Evolutionary conservation across 495 filamentous ascomycete genomes (phyloP), one percentile per base, ranked within the genome.

Genomic region (Talaromyces ruber): DNA sequence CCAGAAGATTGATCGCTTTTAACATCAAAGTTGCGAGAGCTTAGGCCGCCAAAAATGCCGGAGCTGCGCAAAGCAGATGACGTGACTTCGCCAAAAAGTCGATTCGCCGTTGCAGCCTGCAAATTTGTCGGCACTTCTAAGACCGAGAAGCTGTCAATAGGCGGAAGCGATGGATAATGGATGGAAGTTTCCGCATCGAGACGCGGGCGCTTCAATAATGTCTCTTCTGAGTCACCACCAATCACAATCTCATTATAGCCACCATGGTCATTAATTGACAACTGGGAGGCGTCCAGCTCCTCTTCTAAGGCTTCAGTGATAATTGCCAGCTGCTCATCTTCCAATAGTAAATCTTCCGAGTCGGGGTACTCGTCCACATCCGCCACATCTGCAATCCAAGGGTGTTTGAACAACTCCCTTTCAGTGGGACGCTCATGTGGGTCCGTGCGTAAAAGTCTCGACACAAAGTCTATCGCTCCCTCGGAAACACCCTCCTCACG

Each of bases 71-170:
- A 70, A 11, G 83, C 87, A 6, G 90, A 90, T 12, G 78, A 70
- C 26, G 84, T 84, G 56, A 97, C 87, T 71, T 96, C 91, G 0
- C 92, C 92, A 74, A 93, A 96, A 3, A 96, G 78, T 29, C 87
- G 84, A 57, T 74, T 73, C 12, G 71, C 68, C 16, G 71, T 71
- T 4, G 66, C 59, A 18, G 73, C 69, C 16, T 73, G 65, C 22
- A 62, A 12, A 14, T 52, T 58, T 7, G 68, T 66, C 39, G 74
- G 71, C 8, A 60, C 64, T 14, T 72, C 72, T 47, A 70, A 68
- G 6, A 59, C 34, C 7, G 58, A 25, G 18, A 75, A 72, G 50
- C 73, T 77, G 63, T 79, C 74, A 63, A 71, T 76, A 66, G 69
- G 69, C 16, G 77, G 77, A 37, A 80, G 73, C 1, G 75, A 76